These are phyloP conservation scores for Pinus taeda DNA, from an alignment of 75 land plant species.

Conservation along the genomic window DNA sequence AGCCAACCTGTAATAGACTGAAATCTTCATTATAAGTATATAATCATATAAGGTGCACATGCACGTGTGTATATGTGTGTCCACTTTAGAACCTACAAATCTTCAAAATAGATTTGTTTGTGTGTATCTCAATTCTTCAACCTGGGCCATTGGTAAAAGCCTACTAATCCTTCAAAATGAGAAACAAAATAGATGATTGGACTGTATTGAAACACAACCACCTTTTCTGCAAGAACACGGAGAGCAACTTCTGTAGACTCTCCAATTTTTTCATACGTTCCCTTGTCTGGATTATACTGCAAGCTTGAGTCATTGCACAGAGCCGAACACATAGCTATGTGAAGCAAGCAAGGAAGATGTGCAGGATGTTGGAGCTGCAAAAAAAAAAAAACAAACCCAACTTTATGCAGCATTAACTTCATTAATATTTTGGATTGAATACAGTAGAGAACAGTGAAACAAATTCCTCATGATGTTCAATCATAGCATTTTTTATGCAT, in stretches of 20 bases:
- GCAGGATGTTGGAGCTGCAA: constrained; percentile 95
- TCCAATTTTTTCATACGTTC: constrained; percentile 93
- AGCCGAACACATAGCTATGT: constrained; percentile 96
- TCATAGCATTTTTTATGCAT: background rate
- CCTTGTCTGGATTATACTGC: constrained; percentile 90
- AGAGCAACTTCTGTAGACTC: constrained; percentile 99
- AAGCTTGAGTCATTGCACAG: constrained; percentile 93
- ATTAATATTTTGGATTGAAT: background rate
- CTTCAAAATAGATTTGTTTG: background rate
- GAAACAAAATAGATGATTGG: background rate
- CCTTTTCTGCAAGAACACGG: constrained; percentile 97
- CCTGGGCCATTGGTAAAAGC: background rate
- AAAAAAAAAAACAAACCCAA: constrained; percentile 6
- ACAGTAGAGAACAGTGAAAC: background rate
- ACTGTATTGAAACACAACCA: constrained; percentile 3
- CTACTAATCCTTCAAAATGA: background rate
- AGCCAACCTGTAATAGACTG: constrained; percentile 68
- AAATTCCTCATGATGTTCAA: background rate
- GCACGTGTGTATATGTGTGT: background rate
- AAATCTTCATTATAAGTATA: background rate
- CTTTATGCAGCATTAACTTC: background rate
- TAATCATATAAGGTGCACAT: background rate
- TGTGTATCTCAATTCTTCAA: background rate
- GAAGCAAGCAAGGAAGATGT: constrained; percentile 83
- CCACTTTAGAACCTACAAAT: background rate